Conservation (phyloP, 164 flowering plant genomes). For the Santalum album region DNA sequence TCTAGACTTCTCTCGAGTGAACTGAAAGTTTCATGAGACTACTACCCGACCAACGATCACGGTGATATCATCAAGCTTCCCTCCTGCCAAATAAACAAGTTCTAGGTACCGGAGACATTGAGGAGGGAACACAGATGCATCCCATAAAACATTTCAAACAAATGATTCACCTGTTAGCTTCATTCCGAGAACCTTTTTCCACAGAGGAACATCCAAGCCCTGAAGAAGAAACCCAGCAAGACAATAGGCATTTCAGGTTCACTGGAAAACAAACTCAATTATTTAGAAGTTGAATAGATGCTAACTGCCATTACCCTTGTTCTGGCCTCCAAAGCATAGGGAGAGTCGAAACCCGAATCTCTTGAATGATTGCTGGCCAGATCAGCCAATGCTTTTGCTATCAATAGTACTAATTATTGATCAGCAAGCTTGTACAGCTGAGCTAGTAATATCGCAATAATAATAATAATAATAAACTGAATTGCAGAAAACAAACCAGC, state of each 20-base stretch:
- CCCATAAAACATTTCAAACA: neutral
- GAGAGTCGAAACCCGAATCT: conserved; percentile 72
- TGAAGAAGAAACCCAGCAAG: conserved; percentile 15
- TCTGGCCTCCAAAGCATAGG: conserved; percentile 74
- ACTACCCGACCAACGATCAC: conserved; percentile 66
- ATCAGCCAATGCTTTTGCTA: conserved; percentile 85
- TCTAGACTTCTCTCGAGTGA: neutral
- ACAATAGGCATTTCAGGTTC: neutral
- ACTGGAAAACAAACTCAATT: too few species aligned
- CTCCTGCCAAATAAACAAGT: conserved; percentile 37
- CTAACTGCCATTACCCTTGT: conserved; percentile 32
- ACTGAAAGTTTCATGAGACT: conserved; percentile 18
- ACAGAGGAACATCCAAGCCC: conserved; percentile 70
- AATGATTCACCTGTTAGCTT: conserved; percentile 55
- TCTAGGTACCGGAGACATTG: neutral
- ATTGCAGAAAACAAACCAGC: conserved; percentile 41
- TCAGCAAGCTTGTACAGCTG: conserved; percentile 8
- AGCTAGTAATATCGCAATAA: neutral
- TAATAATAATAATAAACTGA: neutral
- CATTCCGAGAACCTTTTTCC: conserved; percentile 81
- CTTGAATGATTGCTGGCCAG: conserved; percentile 65
- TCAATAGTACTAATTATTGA: conserved; percentile 11
- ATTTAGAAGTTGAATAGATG: too few species aligned
- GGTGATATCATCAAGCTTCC: conserved; percentile 80
- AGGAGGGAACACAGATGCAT: neutral